Conservation (phyloP, 768 basidiomycete species). For the Pisolithus microcarpus region DNA sequence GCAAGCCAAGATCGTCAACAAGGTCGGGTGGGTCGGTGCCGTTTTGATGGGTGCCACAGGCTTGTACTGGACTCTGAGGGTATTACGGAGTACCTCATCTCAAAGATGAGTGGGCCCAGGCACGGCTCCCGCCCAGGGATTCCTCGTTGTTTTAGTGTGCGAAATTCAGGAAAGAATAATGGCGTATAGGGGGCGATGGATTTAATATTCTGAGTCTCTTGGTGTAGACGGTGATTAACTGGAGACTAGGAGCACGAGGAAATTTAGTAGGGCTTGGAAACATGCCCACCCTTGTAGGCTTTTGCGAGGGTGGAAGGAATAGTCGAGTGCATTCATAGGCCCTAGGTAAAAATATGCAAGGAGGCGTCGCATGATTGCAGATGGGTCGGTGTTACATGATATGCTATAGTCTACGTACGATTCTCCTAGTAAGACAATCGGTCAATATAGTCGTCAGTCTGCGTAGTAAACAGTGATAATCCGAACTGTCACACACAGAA, state of each 20-base stretch:
- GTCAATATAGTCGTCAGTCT: constrained; percentile 29
- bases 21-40: constrained; percentile 43
- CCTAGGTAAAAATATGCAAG: constrained; percentile 25
- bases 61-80: constrained; percentile 26
- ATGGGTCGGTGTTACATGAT: constrained; percentile 12
- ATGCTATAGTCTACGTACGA: constrained; percentile 28
- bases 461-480: constrained; percentile 21
- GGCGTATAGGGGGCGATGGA: constrained; percentile 11
- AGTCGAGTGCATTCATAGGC: constrained; percentile 25
- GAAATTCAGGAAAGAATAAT: constrained; percentile 18
- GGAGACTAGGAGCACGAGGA: constrained; percentile 25
- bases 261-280: constrained; percentile 17
- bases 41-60: constrained; percentile 37
- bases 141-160: constrained; percentile 21
- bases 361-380: constrained; percentile 11
- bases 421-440: constrained; percentile 28
- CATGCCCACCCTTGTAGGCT: constrained; percentile 13
- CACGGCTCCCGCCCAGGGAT: constrained; percentile 26
- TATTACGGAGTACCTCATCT: constrained; percentile 15
- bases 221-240: constrained; percentile 30
- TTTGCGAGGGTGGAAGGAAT: constrained; percentile 3
- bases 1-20: constrained; percentile 60
- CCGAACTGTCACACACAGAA: constrained; percentile 24
- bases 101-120: constrained; percentile 10
- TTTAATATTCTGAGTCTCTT: constrained; percentile 15